Evolutionary conservation across 306 rosid genomes (phyloP).

Genomic region (Acmispon strigosus): DNA sequence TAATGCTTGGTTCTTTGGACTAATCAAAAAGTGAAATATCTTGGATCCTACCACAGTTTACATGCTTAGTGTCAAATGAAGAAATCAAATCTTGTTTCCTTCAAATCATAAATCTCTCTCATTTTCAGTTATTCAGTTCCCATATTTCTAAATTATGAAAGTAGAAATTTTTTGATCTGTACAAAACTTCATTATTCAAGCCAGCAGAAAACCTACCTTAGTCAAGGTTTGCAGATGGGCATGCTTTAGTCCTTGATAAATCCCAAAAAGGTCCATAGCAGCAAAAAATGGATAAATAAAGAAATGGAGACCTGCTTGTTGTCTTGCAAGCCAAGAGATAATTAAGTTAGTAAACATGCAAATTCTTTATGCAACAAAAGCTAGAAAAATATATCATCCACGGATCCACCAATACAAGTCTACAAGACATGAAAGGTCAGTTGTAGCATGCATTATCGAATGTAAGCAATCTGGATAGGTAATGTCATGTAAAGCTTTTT

Average conservation of each 20-base stretch:
- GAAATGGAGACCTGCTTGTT: constrained; percentile 54
- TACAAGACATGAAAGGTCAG: neutral
- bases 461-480: neutral
- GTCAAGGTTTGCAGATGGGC: constrained; percentile 86
- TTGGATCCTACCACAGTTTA: neutral
- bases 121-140: neutral
- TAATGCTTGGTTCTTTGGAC: neutral
- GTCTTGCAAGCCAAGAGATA: constrained; percentile 35
- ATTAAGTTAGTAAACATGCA: constrained; percentile 29
- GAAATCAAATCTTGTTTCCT: neutral
- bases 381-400: neutral
- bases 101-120: neutral
- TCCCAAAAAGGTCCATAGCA: constrained; percentile 76
- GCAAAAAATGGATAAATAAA: constrained; percentile 74
- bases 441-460: neutral
- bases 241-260: constrained; percentile 74
- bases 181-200: constrained; percentile 4
- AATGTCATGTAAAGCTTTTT: neutral
- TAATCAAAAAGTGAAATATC: neutral
- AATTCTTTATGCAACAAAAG: constrained; percentile 2
- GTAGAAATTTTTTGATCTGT: neutral
- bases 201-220: constrained; percentile 50
- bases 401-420: neutral
- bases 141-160: neutral
- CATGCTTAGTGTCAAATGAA: neutral